Evolutionary conservation across 2,329 filamentous ascomycete genomes (phyloP), one percentile per base, ranked within the genome.

Genomic region (Hirsutella minnesotensis): DNA sequence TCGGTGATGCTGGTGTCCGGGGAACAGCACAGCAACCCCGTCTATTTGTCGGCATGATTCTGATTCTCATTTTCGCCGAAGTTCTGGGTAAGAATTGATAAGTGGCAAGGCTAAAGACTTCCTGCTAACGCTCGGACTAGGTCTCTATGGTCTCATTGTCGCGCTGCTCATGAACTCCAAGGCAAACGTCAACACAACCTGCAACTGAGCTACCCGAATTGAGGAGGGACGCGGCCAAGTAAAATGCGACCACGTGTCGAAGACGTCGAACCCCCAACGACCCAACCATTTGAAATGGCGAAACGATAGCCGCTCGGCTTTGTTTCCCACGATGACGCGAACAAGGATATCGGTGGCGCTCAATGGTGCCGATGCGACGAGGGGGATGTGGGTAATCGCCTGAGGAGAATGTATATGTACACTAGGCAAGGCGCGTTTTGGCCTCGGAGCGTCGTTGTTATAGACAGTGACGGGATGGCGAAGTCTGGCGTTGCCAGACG

Each of bases 1-100:
- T 89, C 50, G 85, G 86, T 73, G 86, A 92, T 56, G 86, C 86
- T 56, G 86, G 86, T 83, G 86, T 92, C 47, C 79, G 86, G 60
- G 86, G 85, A 71, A 87, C 83, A 52, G 84, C 86, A 45, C 84
- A 89, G 63, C 84, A 89, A 65, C 83, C 84, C 49, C 76, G 83
- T 63, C 77, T 94, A 54, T 95, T 94, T 69, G 88, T 95, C 62
- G 89, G 89, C 69, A 95, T 95, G 88, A 94, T 95, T 69, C 68
- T 95, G 64, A 95, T 95, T 73, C 86, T 95, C 70, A 95, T 95
- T 90, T 95, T 95, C 77, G 89, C 89, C 55, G 89, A 95, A 90
- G 89, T 95, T 55, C 71, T 95, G 82, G 89, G 88, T 92, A 74
- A 49, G 82, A 21, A n/a, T 10, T 15, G 9, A 4, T 2, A 3